phyloP scores from a whole-genome alignment of 352 stramenopile genomes.

The Pythium sp. region DNA sequence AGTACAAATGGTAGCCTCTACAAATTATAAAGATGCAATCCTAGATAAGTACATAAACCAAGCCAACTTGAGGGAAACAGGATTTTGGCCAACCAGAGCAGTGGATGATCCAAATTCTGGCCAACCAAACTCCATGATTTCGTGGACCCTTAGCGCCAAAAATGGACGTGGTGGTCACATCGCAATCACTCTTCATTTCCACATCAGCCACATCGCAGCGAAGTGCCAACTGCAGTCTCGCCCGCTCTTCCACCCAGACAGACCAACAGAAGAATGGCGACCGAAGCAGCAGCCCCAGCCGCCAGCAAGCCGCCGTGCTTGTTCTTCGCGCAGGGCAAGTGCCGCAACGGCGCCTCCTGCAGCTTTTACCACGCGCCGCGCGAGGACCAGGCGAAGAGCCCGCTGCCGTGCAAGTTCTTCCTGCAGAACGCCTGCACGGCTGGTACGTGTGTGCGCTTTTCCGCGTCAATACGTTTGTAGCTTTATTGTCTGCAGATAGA shows the following conservation, averaged over 20 bases:
- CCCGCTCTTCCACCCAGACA: background rate
- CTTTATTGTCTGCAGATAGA: background rate
- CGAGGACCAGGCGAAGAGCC: constrained; percentile 34
- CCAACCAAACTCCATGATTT: background rate
- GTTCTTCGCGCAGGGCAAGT: constrained; percentile 72
- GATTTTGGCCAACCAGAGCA: background rate
- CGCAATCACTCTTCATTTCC: background rate
- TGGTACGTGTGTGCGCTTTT: constrained; percentile 13
- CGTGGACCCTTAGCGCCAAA: background rate
- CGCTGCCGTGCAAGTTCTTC: constrained; percentile 71
- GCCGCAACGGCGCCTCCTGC: constrained; percentile 59
- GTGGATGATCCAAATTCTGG: background rate
- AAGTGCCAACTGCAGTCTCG: background rate
- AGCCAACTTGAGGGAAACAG: background rate
- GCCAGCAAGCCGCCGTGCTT: constrained; percentile 39
- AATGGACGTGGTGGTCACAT: background rate
- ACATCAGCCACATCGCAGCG: background rate
- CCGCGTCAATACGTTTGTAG: background rate
- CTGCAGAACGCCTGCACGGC: constrained; percentile 60
- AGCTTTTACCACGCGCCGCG: constrained; percentile 58
- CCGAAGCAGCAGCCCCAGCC: background rate
- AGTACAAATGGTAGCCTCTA: background rate
- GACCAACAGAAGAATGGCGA: background rate
- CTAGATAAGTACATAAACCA: background rate
- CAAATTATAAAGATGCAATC: background rate